Base-by-base conservation (phyloP, 352 stramenopile genomes). In the Pythium angustatum region DNA sequence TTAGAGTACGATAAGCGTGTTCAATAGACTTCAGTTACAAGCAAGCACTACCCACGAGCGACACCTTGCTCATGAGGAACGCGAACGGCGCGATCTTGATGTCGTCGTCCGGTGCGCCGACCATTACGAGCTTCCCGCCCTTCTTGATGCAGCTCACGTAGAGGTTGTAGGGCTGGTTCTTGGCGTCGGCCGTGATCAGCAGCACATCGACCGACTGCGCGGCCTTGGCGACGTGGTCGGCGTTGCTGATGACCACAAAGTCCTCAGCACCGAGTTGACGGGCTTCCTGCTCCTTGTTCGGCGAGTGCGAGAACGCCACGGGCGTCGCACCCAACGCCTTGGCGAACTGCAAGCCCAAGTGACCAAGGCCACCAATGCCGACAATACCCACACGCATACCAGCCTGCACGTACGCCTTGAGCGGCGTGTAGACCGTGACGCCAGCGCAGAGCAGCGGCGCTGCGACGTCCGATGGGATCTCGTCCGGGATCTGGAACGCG, bases 61-160 rank as follows among this genome's bases (percentile, higher is more conserved):
- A 68, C 40, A 77, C 43, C 60, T 79, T 68, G 40, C 71, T 77
- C 45, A 72, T 65, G 63, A 89, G 77, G 33, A 93, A 11, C 28
- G 28, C 10, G 15, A 21, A 19, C 4, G 49, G 27, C 27, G 28
- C 26, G 8, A 56, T 33, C 49, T 30, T 28, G 27, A 56, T 15
- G 27, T 56, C 43, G 27, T 56, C 30, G 47, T 71, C 56, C 3
- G 68, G 71, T 2, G 65, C 11, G 5, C 68, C 55, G 1, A 76
- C 64, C 67, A 78, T 71, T 44, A 75, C 72, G 49, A 72, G 40
- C 17, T 30, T 71, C 17, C 64, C 64, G 12, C 58, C 30, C 7
- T 67, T n/a, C 12, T 71, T 54, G n/a, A 49, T 69, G 73, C 36
- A 51, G 47, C 47, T 53, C 12, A 53, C 6, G 47, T 36, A 34